Evolutionary conservation across 768 basidiomycete species (phyloP), one percentile per base, ranked within the genome.

Genomic region (Mycena belliarum): DNA sequence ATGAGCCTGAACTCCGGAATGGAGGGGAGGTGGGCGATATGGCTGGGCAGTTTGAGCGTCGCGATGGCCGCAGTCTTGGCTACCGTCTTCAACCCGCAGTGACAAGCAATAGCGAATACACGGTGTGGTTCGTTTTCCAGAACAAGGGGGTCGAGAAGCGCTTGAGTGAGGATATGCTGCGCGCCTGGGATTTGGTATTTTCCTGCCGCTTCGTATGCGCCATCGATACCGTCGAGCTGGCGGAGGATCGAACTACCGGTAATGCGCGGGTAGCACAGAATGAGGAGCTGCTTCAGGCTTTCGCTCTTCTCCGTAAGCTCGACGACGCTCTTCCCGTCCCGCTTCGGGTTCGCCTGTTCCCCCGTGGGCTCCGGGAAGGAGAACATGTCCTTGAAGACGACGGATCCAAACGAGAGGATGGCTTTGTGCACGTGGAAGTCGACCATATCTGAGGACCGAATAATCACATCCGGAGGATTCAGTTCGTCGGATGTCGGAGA

Each of bases 371-470:
- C 67, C 8, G 62, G 58, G 21, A 78, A 77, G 6, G 79, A 29
- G 18, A 56, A 48, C 58, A 63, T 55, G 25, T 63, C 20, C 20
- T 35, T 47, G 57, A 63, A 63, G 15, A 82, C 68, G 6, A 72
- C 64, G n/a, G 82, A 82, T 1, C 73, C 76, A 12, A 76, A 54
- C 20, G 74, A 69, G 7, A 82, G 69, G 56, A 81, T 68, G 25
- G 70, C 58, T 50, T 75, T 75, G 69, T 79, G 76, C 48, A 78
- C 76, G 47, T 70, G 69, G 65, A 79, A 80, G 18, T 59, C 60
- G 52, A 64, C 60, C 25, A 37, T 23, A 24, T 82, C 80, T 23
- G 70, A 74, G 20, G 77, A 72, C 15, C 74, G 72, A 25, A 82
- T 59, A 41, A 77, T 72, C 29, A 80, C 60, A 49, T 80, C 79